Evolutionary conservation across 164 flowering plant genomes (phyloP), one percentile per base, ranked within the genome.

Genomic region (Euptelea pleiosperma): DNA sequence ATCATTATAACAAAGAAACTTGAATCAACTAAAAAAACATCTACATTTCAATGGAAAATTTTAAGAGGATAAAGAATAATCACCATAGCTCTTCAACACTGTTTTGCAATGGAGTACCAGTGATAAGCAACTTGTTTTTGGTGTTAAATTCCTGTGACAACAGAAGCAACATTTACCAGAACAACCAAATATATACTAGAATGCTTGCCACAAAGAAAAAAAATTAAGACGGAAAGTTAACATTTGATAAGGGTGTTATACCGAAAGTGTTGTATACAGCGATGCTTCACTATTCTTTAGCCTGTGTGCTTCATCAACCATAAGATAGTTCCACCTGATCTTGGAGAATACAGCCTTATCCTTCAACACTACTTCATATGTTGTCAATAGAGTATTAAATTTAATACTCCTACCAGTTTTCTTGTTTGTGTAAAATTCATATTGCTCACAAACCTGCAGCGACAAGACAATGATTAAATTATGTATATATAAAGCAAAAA

Each of bases 221-320:
- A n/a, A n/a, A 4, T 5, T 15, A 29, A 28, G 16, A 48, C 19
- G 19, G n/a, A 48, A 41, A 40, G 6, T 19, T 35, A 24, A 29
- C 39, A 4, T 19, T 14, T 12, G 22, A 46, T 1, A 45, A 52
- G 10, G 5, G 6, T 22, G 21, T 6, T 61, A 39, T 83, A 94
- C 99, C 77, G 61, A 79, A 64, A 94, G 96, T 30, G 96, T 72
- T 25, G 83, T 87, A 62, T 94, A 94, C 60, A 94, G 65, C 53
- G 96, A 91, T 24, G 99, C 99, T 77, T 94, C 99, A 68, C 98
- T 75, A 60, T 94, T 94, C 74, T 94, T 94, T 43, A 94, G 75
- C 71, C 99, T 79, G 58, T 94, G 99, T 47, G 99, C 99, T 73
- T 94, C 99, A 76, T 94, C 99, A 65, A 94, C 98, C 98, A 91